Evolutionary conservation across 116 monocot genomes (phyloP).

Genomic region (Iris pallida): DNA sequence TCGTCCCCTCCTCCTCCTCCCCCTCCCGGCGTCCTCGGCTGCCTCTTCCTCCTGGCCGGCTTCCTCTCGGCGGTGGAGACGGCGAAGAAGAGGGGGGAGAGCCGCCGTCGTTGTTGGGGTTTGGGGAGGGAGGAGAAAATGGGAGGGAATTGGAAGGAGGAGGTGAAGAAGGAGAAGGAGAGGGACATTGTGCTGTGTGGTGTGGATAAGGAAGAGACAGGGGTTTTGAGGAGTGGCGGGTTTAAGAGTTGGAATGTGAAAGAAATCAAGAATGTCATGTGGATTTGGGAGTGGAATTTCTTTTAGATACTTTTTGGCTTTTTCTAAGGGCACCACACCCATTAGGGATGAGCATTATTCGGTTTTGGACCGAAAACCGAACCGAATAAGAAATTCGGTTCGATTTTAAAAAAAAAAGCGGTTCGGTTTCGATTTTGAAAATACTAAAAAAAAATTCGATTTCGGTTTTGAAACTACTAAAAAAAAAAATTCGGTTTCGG

Average conservation of each 20-base stretch:
- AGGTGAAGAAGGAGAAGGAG: background rate
- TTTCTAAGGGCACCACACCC: no score
- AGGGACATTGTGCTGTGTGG: background rate
- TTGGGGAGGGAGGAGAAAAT: background rate
- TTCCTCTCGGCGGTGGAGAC: constrained; percentile 23
- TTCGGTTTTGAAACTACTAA: no score
- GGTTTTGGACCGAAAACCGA: no score
- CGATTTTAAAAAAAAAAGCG: no score
- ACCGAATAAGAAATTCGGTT: no score
- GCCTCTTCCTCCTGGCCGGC: constrained; percentile 35
- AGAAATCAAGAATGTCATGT: no score
- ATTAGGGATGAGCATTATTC: no score
- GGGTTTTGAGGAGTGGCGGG: constrained; percentile 4
- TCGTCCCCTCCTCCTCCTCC: constrained; percentile 32
- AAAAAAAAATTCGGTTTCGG: no score
- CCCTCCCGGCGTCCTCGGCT: constrained; percentile 2
- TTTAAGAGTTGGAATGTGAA: background rate
- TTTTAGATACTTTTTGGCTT: no score
- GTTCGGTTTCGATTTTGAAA: no score
- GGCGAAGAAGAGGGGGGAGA: constrained; percentile 9
- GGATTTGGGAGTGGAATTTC: no score
- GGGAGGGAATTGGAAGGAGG: constrained; percentile 11
- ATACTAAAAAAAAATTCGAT: no score
- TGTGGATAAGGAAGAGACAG: constrained; percentile 14
- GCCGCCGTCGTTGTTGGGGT: background rate